Conservation (phyloP, 257 asterid species). For the Solanum pimpinellifolium region DNA sequence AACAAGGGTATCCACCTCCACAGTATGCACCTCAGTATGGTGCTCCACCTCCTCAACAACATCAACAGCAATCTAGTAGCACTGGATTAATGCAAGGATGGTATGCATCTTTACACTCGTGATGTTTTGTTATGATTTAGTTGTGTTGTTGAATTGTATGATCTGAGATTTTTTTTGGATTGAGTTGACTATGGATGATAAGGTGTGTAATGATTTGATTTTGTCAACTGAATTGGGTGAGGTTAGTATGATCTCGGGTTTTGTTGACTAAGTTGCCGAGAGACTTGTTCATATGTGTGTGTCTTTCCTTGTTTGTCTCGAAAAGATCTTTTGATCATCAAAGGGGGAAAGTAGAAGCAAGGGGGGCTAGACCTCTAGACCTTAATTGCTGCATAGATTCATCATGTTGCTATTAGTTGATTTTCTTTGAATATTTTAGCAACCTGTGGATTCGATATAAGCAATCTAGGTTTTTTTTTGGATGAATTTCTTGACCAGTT, state of each 20-base stretch:
- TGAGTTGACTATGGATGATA: background rate
- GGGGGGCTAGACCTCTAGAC: background rate
- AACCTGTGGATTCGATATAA: background rate
- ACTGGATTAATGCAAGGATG: constrained; percentile 57
- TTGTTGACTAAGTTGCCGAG: background rate
- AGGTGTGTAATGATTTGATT: background rate
- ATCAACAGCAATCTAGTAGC: constrained; percentile 20
- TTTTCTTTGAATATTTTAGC: background rate
- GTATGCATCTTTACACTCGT: constrained; percentile 3
- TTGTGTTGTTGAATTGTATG: background rate
- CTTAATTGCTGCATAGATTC: background rate
- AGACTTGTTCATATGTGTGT: background rate
- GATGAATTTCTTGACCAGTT: background rate
- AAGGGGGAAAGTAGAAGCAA: background rate
- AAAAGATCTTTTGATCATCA: background rate
- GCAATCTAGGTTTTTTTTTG: background rate
- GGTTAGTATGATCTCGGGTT: background rate
- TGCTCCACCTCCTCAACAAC: constrained; percentile 40
- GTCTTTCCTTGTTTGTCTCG: background rate
- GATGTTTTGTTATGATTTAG: background rate
- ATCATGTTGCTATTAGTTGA: background rate
- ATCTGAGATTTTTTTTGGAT: background rate
- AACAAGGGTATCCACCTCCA: constrained; percentile 22
- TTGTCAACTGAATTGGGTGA: background rate
- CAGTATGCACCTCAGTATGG: constrained; percentile 40